These are phyloP conservation scores for Phytophthora ohioensis DNA, from an alignment of 352 stramenopile species.

Conservation along the genomic window DNA sequence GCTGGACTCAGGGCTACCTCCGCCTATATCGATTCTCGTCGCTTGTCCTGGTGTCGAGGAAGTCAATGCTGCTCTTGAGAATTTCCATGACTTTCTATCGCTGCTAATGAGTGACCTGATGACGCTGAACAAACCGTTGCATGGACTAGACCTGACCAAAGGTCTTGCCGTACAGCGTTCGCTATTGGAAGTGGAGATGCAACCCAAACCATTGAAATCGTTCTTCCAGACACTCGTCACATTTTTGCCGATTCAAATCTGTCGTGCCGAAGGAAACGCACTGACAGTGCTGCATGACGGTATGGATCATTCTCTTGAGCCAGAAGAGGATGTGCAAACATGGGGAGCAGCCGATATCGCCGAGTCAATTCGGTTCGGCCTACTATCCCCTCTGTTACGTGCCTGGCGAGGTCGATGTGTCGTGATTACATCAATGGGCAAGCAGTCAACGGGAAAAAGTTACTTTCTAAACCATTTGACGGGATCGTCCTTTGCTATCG, in stretches of 20 bases:
- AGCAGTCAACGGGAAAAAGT: conserved; percentile 83
- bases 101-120: conserved; percentile 51
- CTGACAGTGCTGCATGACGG: conserved; percentile 65
- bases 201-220: conserved; percentile 18
- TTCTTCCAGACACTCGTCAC: conserved; percentile 62
- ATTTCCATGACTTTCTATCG: conserved; percentile 41
- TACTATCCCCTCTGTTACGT: conserved; percentile 51
- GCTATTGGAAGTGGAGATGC: conserved; percentile 10
- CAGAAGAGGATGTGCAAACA: conserved; percentile 30
- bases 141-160: conserved; percentile 42
- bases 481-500: conserved; percentile 76
- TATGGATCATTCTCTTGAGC: conserved; percentile 35
- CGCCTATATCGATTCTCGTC: conserved; percentile 15
- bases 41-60: conserved; percentile 13
- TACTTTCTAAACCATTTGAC: conserved; percentile 86
- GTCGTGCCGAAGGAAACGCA: conserved; percentile 66
- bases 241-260: conserved; percentile 81
- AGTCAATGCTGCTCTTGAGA: conserved; percentile 5
- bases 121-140: conserved; percentile 49
- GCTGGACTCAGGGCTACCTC: conserved; percentile 6
- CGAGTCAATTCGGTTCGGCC: conserved; percentile 52
- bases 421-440: conserved; percentile 70
- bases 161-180: conserved; percentile 11
- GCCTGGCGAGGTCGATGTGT: conserved; percentile 55
- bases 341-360: conserved; percentile 57